These are phyloP conservation scores for Hemisphaericaspora xylofermentans DNA, from an alignment of 1,139 yeast genomes.

Conservation along the genomic window DNA sequence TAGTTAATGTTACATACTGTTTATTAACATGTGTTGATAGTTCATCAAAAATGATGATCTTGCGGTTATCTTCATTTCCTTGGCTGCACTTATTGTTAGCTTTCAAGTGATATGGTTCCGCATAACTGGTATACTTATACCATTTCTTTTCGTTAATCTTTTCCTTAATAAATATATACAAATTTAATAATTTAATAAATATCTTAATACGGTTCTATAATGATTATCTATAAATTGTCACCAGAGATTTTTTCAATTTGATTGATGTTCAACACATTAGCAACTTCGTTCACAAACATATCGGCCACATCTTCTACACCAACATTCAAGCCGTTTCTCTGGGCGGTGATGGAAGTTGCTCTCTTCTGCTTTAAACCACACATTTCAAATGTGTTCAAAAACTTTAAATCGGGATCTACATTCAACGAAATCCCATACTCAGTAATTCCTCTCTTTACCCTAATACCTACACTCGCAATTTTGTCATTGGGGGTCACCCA, in stretches of 20 bases:
- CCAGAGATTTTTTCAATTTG: slow-evolving; percentile 47
- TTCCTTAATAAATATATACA: too few species aligned
- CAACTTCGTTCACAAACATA: slow-evolving; percentile 53
- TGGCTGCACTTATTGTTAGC: too few species aligned
- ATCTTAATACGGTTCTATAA: slow-evolving; percentile 1
- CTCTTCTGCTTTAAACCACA: slow-evolving; percentile 74
- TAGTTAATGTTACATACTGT: neutral
- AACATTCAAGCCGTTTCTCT: slow-evolving; percentile 20
- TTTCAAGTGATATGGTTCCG: too few species aligned
- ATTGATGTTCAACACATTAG: slow-evolving; percentile 44
- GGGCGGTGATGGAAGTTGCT: slow-evolving; percentile 37
- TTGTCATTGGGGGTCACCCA: slow-evolving; percentile 67
- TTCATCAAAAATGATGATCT: too few species aligned
- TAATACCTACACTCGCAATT: slow-evolving; percentile 88
- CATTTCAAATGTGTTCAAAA: slow-evolving; percentile 70
- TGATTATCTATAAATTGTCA: slow-evolving; percentile 16
- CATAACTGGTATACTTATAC: neutral
- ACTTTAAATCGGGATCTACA: slow-evolving; percentile 68
- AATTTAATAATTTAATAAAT: slow-evolving; percentile 2
- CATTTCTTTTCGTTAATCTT: slow-evolving; percentile 21
- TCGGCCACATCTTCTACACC: slow-evolving; percentile 47
- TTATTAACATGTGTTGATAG: neutral
- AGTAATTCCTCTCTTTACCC: slow-evolving; percentile 79
- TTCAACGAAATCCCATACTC: slow-evolving; percentile 90
- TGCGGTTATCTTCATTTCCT: too few species aligned